Conservation (phyloP, 306 rosid species). For the Fagus crenata region DNA sequence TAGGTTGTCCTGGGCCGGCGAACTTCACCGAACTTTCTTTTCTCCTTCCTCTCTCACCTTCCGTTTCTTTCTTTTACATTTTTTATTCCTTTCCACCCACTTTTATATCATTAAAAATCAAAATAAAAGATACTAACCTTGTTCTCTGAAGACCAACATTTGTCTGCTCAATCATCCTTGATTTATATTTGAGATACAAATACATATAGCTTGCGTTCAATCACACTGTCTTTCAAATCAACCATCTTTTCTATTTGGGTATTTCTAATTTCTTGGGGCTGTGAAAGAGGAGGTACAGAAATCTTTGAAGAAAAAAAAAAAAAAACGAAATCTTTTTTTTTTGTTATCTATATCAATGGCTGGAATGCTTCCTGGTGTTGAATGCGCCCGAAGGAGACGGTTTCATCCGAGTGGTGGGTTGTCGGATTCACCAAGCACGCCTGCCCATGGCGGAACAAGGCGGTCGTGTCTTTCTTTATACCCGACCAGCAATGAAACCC, state of each 20-base stretch:
- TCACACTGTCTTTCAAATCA: background rate
- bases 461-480: slow-evolving; percentile 64
- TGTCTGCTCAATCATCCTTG: no score
- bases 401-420: slow-evolving; percentile 44
- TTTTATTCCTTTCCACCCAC: background rate
- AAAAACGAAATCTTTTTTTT: no score
- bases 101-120: no score
- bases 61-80: background rate
- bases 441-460: slow-evolving; percentile 45
- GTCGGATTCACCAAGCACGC: slow-evolving; percentile 36
- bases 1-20: no score
- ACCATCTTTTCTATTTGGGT: background rate
- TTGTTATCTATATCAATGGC: slow-evolving; percentile 36
- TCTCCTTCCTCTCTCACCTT: background rate
- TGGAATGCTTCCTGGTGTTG: slow-evolving; percentile 91
- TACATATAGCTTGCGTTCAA: background rate
- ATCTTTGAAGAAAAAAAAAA: no score
- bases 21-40: background rate
- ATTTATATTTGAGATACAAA: background rate
- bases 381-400: slow-evolving; percentile 74
- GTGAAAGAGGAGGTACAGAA: no score
- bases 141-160: no score
- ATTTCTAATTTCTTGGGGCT: no score
- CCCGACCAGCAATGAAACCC: slow-evolving; percentile 56
- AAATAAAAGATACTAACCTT: no score